Base-by-base conservation (phyloP, 345 rosid species). In the Nephelium lappaceum region DNA sequence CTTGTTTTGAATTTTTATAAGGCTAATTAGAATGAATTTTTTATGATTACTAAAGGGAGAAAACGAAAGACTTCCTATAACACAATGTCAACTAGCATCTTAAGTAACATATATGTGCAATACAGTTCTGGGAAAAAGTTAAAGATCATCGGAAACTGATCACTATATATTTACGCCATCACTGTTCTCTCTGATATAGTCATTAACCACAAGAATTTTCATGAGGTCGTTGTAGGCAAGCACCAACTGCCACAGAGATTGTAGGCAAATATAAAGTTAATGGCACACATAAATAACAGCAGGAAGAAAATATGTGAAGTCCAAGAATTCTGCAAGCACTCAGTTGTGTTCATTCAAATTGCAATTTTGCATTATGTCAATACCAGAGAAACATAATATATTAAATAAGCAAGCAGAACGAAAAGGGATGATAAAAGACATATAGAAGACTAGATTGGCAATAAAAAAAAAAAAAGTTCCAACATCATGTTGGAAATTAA, bases 151-250 rank as follows among this genome's bases (percentile, higher is more conserved):
- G 53, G 53, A 67, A 19, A 68, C 16, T 51, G 62, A 24, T 75
- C 74, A 92, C 98, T 97, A 91, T 72, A 87, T 47, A 75, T 76
- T 85, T 67, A 64, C 12, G 58, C 65, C 8, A 8, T 77, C 77
- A 11, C 71, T 72, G 1, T n/a, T 0, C 6, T 83, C 85, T 60
- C 70, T 73, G 75, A 89, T 21, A 73, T 38, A 83, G 84, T 88
- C 84, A 71, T 83, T 89, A 21, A 91, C 69, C 65, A 88, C 10
- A 1, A 93, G 86, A 69, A 91, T 89, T 73, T 85, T 88, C 88
- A 86, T 91, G 69, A 88, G 72, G 83, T 92, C 98, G 2, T 86
- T 67, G 88, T 91, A 86, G 83, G 91, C 95, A 61, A 94, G 90
- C 77, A 87, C 90, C 78, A 86, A 72, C 97, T 92, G 92, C 84